Percentiles rank a stretch among this genome's conserved stretches.
Conservation (phyloP, 805 yeast genomes). For the Soucietia sequanensis region DNA sequence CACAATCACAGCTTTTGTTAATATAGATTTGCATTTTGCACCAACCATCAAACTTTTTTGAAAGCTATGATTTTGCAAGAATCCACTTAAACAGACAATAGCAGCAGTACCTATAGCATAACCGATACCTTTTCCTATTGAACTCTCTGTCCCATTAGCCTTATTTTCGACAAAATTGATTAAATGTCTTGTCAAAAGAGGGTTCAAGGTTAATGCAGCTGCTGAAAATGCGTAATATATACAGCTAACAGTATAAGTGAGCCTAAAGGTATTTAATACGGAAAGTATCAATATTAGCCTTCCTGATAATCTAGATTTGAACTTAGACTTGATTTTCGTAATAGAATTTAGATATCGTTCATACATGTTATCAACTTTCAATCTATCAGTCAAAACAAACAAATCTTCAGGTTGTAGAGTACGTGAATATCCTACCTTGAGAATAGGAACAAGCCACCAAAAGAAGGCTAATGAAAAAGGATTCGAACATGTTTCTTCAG, state of each 20-base stretch:
- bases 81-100: slow-evolving; percentile 32
- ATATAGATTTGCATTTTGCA: slow-evolving; percentile 8
- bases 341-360: slow-evolving; percentile 12
- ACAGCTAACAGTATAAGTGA: slow-evolving; percentile 35
- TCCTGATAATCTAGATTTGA: slow-evolving; percentile 16
- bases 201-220: slow-evolving; percentile 48
- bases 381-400: slow-evolving; percentile 10
- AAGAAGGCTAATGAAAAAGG: slow-evolving; percentile 13
- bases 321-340: slow-evolving; percentile 11
- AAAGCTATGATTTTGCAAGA: slow-evolving; percentile 11
- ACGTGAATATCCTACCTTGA: slow-evolving; percentile 16
- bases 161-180: slow-evolving; percentile 40
- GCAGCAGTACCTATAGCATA: slow-evolving; percentile 52
- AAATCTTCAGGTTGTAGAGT: slow-evolving; percentile 17
- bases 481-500: slow-evolving; percentile 7
- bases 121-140: slow-evolving; percentile 29
- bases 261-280: slow-evolving; percentile 43
- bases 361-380: slow-evolving; percentile 11
- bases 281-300: slow-evolving; percentile 33
- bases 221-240: slow-evolving; percentile 40
- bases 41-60: slow-evolving; percentile 12
- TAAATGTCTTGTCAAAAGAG: slow-evolving; percentile 59
- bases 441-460: slow-evolving; percentile 19
- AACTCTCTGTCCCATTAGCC: slow-evolving; percentile 14
- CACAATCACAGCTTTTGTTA: slow-evolving; percentile 11